Conservation (phyloP, 805 yeast species). For the Debaryomyces hansenii region DNA sequence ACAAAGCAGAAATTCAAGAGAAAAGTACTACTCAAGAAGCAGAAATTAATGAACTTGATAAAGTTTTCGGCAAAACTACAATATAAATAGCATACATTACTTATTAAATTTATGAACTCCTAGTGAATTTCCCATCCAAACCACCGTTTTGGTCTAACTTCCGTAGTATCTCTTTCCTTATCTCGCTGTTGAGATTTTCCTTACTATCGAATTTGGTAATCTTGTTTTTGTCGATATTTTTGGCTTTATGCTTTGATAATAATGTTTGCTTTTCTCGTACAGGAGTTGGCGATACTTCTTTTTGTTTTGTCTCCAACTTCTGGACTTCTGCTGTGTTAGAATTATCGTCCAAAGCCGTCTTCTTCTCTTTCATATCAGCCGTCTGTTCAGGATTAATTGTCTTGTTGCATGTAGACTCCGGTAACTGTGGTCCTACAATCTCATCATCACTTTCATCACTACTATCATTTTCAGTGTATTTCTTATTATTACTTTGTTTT, state of each 20-base stretch:
- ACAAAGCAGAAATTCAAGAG: conserved; percentile 8
- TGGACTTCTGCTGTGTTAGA: no score
- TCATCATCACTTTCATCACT: neutral
- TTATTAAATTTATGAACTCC: neutral
- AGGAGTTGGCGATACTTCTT: no score
- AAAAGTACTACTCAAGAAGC: neutral
- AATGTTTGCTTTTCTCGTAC: neutral
- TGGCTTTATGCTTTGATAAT: neutral
- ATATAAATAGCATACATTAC: conserved; percentile 3
- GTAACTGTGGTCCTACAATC: neutral
- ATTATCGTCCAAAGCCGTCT: no score
- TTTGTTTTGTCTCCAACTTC: no score
- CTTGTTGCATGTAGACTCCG: neutral
- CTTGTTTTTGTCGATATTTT: neutral
- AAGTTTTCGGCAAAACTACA: conserved; percentile 24
- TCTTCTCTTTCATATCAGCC: no score
- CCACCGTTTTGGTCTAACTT: conserved; percentile 8
- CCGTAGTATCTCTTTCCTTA: conserved; percentile 9
- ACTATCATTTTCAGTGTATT: neutral
- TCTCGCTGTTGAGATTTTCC: conserved; percentile 8
- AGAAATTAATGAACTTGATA: conserved; percentile 25
- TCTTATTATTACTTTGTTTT: neutral
- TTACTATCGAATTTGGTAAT: conserved; percentile 8
- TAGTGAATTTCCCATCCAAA: conserved; percentile 7
- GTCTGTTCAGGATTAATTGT: no score